Evolutionary conservation across 306 rosid genomes (phyloP).

Genomic region (Lathyrus tuberosus): DNA sequence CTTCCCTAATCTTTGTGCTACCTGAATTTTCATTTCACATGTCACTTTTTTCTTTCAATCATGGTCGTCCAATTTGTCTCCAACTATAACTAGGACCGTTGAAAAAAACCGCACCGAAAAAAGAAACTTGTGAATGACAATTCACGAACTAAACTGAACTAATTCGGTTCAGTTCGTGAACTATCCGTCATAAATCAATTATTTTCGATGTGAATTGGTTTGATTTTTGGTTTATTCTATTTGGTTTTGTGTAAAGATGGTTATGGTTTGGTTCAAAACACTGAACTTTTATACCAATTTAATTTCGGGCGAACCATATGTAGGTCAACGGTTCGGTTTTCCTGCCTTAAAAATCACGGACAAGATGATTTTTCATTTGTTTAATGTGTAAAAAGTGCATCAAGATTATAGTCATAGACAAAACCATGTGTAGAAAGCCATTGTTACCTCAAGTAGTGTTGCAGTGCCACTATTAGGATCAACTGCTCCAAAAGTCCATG

Average conservation of each 20-base stretch:
- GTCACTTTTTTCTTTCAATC: background rate
- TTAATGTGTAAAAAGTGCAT: background rate
- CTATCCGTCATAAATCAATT: too few relatives aligned
- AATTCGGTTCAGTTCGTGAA: too few relatives aligned
- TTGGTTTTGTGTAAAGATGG: too few relatives aligned
- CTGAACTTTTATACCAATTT: too few relatives aligned
- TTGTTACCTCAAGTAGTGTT: conserved; percentile 64
- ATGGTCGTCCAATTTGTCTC: background rate
- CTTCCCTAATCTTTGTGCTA: conserved; percentile 64
- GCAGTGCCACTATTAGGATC: conserved; percentile 88
- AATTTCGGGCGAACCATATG: too few relatives aligned
- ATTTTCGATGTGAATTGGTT: too few relatives aligned
- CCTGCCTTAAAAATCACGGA: background rate
- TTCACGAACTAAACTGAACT: too few relatives aligned
- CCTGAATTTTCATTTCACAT: conserved; percentile 41
- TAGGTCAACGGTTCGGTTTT: too few relatives aligned
- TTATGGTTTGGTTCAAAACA: too few relatives aligned
- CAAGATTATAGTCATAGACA: background rate
- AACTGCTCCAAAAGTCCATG: conserved; percentile 88
- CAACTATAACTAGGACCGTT: background rate
- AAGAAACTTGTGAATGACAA: too few relatives aligned
- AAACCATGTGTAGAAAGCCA: conserved; percentile 5
- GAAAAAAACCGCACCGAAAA: background rate
- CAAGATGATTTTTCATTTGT: background rate
- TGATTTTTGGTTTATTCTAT: too few relatives aligned